phyloP scores from a whole-genome alignment of 176 grass and related monocot species.

The Canna indica region DNA sequence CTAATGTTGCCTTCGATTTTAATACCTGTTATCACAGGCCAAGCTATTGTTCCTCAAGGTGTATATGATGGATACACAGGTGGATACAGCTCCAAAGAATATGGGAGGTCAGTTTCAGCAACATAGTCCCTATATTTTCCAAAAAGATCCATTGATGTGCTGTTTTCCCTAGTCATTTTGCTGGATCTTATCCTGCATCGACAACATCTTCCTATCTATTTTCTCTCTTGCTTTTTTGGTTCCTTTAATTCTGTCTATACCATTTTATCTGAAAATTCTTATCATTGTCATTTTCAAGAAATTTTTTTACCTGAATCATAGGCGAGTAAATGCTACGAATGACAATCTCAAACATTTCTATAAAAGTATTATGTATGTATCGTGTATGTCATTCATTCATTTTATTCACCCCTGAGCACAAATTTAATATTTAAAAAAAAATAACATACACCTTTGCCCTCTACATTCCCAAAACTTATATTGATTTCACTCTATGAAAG shows the following conservation, averaged over 20 bases:
- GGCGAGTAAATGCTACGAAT: background rate
- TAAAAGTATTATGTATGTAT: background rate
- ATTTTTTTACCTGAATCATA: background rate
- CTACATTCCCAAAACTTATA: background rate
- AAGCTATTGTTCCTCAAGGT: constrained; percentile 44
- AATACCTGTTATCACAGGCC: background rate
- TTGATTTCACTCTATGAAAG: background rate
- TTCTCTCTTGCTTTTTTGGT: too few species aligned
- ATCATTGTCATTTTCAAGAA: background rate
- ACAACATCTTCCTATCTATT: too few species aligned
- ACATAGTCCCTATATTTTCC: background rate
- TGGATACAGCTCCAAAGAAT: constrained; percentile 28
- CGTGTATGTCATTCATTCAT: background rate
- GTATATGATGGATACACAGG: constrained; percentile 37
- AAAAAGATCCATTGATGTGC: too few species aligned
- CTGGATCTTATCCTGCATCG: background rate
- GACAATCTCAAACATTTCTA: background rate
- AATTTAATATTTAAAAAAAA: background rate
- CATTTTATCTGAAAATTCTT: background rate
- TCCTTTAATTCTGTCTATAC: too few species aligned
- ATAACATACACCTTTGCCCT: background rate
- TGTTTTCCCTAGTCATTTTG: background rate
- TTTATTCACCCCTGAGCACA: background rate
- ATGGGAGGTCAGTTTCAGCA: constrained; percentile 31
- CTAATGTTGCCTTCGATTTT: background rate